Conservation (phyloP, 192 early-diverging fungal genomes). For the Entomortierella lignicola region DNA sequence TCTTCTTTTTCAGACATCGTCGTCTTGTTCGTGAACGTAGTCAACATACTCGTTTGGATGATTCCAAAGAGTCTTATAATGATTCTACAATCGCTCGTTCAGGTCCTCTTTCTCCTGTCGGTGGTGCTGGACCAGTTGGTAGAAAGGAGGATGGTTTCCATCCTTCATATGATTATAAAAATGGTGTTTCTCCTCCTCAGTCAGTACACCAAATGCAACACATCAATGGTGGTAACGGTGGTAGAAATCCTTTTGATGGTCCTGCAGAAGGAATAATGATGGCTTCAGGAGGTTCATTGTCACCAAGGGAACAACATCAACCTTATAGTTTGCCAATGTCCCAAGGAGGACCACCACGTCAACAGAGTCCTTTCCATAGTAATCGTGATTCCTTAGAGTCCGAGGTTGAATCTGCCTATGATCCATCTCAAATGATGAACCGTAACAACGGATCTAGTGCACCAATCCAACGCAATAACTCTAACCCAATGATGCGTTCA, state of each 20-base stretch:
- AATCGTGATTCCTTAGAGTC: slow-evolving; percentile 39
- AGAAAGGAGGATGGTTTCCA: neutral
- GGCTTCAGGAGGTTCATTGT: slow-evolving; percentile 10
- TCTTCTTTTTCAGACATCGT: slow-evolving; percentile 44
- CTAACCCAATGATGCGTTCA: slow-evolving; percentile 31
- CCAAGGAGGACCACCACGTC: slow-evolving; percentile 6
- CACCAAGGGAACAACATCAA: slow-evolving; percentile 29
- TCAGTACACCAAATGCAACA: slow-evolving; percentile 31
- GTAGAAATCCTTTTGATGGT: slow-evolving; percentile 39
- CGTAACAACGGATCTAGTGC: neutral
- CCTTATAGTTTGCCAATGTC: slow-evolving; percentile 6
- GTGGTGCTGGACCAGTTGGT: neutral
- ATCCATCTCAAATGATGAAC: slow-evolving; percentile 29
- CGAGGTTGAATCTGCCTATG: slow-evolving; percentile 42
- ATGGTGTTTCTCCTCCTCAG: slow-evolving; percentile 1
- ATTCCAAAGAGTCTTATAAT: slow-evolving; percentile 32
- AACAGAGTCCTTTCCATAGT: slow-evolving; percentile 22
- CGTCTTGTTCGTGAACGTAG: slow-evolving; percentile 27
- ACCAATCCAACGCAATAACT: slow-evolving; percentile 41
- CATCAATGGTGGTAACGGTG: slow-evolving; percentile 16
- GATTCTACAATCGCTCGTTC: slow-evolving; percentile 3
- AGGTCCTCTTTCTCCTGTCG: slow-evolving; percentile 1
- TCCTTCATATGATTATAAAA: neutral
- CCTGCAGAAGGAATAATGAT: slow-evolving; percentile 18
- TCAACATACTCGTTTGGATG: slow-evolving; percentile 19